Percentiles rank a stretch among this genome's conserved stretches.
These are phyloP conservation scores for Ploettnerulaceae sp. DNA, from an alignment of 2,329 filamentous ascomycete genomes.

Conservation along the genomic window DNA sequence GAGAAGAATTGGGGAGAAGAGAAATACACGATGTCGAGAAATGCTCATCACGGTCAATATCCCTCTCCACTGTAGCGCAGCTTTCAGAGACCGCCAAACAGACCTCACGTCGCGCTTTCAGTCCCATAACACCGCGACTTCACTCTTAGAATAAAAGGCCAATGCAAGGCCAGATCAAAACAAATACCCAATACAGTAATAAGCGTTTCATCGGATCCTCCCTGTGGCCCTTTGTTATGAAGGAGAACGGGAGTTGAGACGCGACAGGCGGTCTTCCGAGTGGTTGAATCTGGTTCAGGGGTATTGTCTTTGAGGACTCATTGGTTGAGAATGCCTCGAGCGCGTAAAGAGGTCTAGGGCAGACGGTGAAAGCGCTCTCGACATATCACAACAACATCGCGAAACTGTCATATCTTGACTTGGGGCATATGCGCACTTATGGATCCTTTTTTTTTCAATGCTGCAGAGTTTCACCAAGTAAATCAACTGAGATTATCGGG, in stretches of 20 bases:
- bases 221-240: slow-evolving; percentile 29
- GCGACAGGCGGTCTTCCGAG: slow-evolving; percentile 25
- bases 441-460: slow-evolving; percentile 5
- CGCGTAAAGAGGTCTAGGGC: slow-evolving; percentile 32
- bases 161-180: slow-evolving; percentile 28
- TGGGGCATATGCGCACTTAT: background rate
- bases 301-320: slow-evolving; percentile 8
- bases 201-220: slow-evolving; percentile 20
- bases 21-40: background rate
- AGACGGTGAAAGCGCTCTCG: background rate
- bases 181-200: slow-evolving; percentile 28
- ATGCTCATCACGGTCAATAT: slow-evolving; percentile 4
- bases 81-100: slow-evolving; percentile 6
- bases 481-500: no score
- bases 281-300: slow-evolving; percentile 22
- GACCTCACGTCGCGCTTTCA: slow-evolving; percentile 26
- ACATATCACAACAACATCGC: slow-evolving; percentile 22
- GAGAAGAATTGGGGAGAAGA: background rate
- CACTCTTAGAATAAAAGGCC: slow-evolving; percentile 11
- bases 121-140: slow-evolving; percentile 23
- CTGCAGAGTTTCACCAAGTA: no score
- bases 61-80: slow-evolving; percentile 15
- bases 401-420: slow-evolving; percentile 8
- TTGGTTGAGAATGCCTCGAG: slow-evolving; percentile 21
- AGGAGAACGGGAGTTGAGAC: slow-evolving; percentile 23